A percentile compares a stretch with the other conserved stretches of the same genome.
Evolutionary conservation across 805 yeast species (phyloP).

Genomic region (Saitoella complicata): DNA sequence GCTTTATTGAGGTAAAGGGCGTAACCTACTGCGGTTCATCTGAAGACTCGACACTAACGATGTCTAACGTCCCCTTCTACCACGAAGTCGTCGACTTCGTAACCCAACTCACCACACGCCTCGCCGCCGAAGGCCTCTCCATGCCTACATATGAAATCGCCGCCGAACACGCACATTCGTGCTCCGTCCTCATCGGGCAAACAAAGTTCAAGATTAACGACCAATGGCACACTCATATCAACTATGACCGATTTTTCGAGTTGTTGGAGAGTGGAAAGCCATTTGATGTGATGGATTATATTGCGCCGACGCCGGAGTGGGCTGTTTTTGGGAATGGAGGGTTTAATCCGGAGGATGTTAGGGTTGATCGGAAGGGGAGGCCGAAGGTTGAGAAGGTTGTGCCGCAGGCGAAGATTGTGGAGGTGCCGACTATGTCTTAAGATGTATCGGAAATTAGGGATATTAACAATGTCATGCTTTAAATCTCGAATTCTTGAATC

Average conservation of each 20-base stretch:
- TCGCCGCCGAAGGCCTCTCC: slow-evolving; percentile 21
- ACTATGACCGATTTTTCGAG: slow-evolving; percentile 60
- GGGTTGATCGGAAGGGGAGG: slow-evolving; percentile 22
- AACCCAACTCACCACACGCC: slow-evolving; percentile 39
- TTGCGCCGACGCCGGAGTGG: slow-evolving; percentile 73
- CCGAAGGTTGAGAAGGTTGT: too few relatives aligned
- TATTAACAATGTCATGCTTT: too few relatives aligned
- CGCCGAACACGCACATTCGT: slow-evolving; percentile 90
- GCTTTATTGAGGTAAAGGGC: slow-evolving; percentile 84
- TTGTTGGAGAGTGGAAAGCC: slow-evolving; percentile 46
- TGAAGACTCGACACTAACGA: slow-evolving; percentile 76
- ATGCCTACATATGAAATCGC: slow-evolving; percentile 48
- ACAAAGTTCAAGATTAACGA: slow-evolving; percentile 50
- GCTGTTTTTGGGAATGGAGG: slow-evolving; percentile 88
- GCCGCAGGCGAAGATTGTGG: too few relatives aligned
- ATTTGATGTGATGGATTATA: slow-evolving; percentile 67
- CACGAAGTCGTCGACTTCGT: slow-evolving; percentile 78
- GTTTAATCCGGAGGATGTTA: slow-evolving; percentile 71
- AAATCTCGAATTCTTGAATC: too few relatives aligned
- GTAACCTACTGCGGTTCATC: slow-evolving; percentile 93
- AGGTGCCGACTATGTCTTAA: too few relatives aligned
- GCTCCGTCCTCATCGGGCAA: slow-evolving; percentile 76
- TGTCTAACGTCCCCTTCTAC: slow-evolving; percentile 90
- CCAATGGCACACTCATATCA: slow-evolving; percentile 79
- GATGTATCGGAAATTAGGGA: too few relatives aligned